Base-by-base conservation (phyloP, 768 basidiomycete species). In the Termitomyces sp. region DNA sequence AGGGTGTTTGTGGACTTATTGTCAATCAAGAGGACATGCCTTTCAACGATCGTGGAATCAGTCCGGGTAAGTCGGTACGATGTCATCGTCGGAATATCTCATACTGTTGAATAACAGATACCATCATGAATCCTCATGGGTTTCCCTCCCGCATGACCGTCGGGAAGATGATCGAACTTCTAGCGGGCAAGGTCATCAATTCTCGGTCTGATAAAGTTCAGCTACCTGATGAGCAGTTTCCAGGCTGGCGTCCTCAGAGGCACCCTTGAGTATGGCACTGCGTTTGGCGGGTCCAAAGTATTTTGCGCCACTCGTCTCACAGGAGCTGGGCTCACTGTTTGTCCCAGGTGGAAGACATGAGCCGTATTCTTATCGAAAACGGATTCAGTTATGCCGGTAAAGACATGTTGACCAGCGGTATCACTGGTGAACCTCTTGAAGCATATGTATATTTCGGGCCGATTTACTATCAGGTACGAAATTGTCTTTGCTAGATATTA, bases 81-180 rank as follows among this genome's bases (percentile, higher is more conserved):
- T 59, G 42, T 31, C 1, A 50, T 59, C 53, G 33, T 56, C 44
- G 49, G 49, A 42, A 56, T 42, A 53, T 37, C 41, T 56, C 42
- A 56, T 38, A 33, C 60, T 19, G 38, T 30, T 26, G 7, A 26
- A 70, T 47, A 55, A 57, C 49, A 89, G 96, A 99, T 72, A 93
- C 95, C 17, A 97, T 99, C 75, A 98, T 99, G 96, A 99, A 99
- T 69, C 97, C 97, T 3, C 97, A 99, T 72, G 97, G 97, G 66
- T 98, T 99, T 79, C 97, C 97, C 5, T 96, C 93, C 56, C 91
- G 96, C 54, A 98, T 95, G 94, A 99, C 97, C 26, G 97, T 99
- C 30, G 97, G 97, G 49, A 99, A 99, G 77, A 99, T 99, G 97
- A 97, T 99, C 53, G 97, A 99, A 71, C 78, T 98, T 21, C 75